phyloP scores from a whole-genome alignment of 257 asterid species.

The Penstemon barbatus region DNA sequence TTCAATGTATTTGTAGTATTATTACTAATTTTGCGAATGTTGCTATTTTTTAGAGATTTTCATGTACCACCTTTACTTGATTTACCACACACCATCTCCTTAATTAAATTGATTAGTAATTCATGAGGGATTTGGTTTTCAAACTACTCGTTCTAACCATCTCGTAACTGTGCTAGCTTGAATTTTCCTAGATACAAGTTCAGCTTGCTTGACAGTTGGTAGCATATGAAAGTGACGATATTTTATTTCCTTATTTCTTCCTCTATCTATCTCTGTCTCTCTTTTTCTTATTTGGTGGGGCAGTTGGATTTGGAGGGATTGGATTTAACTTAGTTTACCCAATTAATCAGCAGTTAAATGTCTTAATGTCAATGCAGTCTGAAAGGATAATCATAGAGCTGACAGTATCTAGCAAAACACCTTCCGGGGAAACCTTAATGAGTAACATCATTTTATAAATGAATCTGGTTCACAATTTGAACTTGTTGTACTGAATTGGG shows the following conservation, averaged over 20 bases:
- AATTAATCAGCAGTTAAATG: not conserved
- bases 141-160: not conserved
- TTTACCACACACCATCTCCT: not conserved
- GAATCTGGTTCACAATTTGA: conserved; percentile 1
- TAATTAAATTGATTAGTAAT: not conserved
- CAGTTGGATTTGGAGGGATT: not conserved
- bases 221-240: no score
- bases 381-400: not conserved
- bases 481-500: not conserved
- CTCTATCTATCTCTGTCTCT: no score
- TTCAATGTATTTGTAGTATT: not conserved
- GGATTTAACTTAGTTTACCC: not conserved
- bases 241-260: no score
- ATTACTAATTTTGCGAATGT: not conserved
- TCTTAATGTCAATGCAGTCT: not conserved
- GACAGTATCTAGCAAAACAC: not conserved
- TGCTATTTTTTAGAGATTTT: not conserved
- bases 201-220: not conserved
- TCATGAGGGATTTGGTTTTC: not conserved
- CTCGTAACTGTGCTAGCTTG: not conserved
- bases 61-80: not conserved
- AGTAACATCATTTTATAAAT: conserved; percentile 6
- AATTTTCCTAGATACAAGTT: not conserved
- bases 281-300: conserved; percentile 1
- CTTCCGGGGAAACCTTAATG: not conserved